Evolutionary conservation across 768 basidiomycete species (phyloP).

Genomic region (Russula sp.): DNA sequence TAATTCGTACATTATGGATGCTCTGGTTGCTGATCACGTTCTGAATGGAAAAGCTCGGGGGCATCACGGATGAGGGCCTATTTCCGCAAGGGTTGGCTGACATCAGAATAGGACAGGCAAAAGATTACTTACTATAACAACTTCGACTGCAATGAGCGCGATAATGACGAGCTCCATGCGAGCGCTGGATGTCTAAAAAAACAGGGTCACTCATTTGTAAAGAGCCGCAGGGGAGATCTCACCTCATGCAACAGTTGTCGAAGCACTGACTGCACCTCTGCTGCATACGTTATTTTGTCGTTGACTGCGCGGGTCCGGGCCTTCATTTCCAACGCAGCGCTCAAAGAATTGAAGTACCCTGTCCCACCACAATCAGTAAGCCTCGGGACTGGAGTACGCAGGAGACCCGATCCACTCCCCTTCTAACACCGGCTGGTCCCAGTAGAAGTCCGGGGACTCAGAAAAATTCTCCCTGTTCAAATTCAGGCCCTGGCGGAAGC

Average conservation of each 20-base stretch:
- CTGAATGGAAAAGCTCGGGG: constrained; percentile 58
- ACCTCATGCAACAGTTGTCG: constrained; percentile 44
- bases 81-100: constrained; percentile 2
- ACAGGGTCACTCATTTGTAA: constrained; percentile 13
- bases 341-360: constrained; percentile 84
- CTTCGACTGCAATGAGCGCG: constrained; percentile 88
- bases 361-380: neutral
- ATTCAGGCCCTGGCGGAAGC: constrained; percentile 87
- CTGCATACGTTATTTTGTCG: constrained; percentile 88
- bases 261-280: constrained; percentile 84
- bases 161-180: constrained; percentile 97
- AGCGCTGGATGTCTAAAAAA: constrained; percentile 69
- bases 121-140: constrained; percentile 64
- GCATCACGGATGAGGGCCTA: constrained; percentile 75
- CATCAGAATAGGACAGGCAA: neutral
- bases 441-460: constrained; percentile 89
- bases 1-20: constrained; percentile 2
- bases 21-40: neutral
- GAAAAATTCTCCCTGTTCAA: constrained; percentile 85
- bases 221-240: neutral
- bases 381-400: neutral
- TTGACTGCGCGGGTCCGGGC: constrained; percentile 76
- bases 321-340: constrained; percentile 80
- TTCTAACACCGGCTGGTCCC: constrained; percentile 90
- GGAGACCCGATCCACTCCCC: constrained; percentile 36